Conservation (phyloP, 75 land plant genomes). For the Pinus albicaulis region DNA sequence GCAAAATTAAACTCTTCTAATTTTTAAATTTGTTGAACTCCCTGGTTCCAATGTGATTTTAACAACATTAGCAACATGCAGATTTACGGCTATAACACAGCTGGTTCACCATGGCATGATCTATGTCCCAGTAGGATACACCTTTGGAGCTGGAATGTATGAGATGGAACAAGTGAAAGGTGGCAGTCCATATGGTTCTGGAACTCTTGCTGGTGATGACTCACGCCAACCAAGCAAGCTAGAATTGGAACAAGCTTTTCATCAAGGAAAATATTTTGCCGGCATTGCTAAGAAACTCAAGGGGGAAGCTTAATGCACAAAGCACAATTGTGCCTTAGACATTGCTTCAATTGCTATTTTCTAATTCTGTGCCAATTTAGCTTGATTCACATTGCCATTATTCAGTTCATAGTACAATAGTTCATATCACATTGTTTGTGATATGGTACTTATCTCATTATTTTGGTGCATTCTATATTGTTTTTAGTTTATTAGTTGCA, state of each 20-base stretch:
- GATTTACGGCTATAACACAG: constrained; percentile 94
- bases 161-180: constrained; percentile 86
- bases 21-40: no score
- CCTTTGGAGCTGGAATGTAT: constrained; percentile 90
- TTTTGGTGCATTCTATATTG: no score
- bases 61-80: constrained; percentile 20
- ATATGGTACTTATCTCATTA: not conserved
- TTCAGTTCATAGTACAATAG: not conserved
- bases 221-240: constrained; percentile 72
- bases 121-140: constrained; percentile 86
- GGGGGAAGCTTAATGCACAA: constrained; percentile 18
- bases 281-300: constrained; percentile 86
- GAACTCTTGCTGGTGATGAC: constrained; percentile 88
- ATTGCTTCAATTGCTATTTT: not conserved
- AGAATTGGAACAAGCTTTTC: constrained; percentile 84
- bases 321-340: not conserved
- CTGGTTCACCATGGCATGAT: constrained; percentile 91
- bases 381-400: not conserved
- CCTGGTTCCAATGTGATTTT: no score
- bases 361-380: not conserved
- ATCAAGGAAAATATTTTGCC: constrained; percentile 86
- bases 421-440: not conserved
- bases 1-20: no score
- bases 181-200: constrained; percentile 91
- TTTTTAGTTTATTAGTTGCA: no score